Percentiles rank a stretch among this genome's conserved stretches.
Conservation (phyloP, 352 stramenopile genomes). For the Halophytophthora polymorphica region DNA sequence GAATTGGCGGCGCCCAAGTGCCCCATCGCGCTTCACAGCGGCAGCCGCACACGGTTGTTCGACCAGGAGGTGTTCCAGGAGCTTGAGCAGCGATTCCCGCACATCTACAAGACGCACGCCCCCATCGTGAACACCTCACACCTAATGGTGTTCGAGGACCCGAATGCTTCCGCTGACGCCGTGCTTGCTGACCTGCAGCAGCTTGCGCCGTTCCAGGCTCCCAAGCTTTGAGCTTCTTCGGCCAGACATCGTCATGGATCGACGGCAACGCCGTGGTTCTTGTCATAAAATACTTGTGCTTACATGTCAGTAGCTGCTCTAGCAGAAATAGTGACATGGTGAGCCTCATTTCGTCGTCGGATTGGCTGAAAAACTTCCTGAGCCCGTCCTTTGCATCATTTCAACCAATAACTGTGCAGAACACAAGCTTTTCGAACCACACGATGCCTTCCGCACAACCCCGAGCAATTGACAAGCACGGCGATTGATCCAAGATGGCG, state of each 20-base stretch:
- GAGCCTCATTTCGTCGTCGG: background rate
- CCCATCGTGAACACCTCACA: slow-evolving; percentile 31
- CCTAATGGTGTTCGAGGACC: slow-evolving; percentile 46
- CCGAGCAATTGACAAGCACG: slow-evolving; percentile 19
- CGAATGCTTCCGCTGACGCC: slow-evolving; percentile 18
- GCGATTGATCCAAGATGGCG: slow-evolving; percentile 12
- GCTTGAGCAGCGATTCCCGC: slow-evolving; percentile 13
- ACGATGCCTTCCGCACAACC: slow-evolving; percentile 1
- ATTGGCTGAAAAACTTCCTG: slow-evolving; percentile 2
- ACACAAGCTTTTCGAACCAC: background rate
- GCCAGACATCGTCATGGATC: too few relatives aligned
- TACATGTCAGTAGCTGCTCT: too few relatives aligned
- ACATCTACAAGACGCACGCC: slow-evolving; percentile 22
- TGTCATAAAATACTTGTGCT: too few relatives aligned
- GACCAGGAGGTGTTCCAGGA: slow-evolving; percentile 4
- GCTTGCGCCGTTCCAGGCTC: slow-evolving; percentile 2
- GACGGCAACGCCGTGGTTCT: too few relatives aligned
- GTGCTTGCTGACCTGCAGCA: slow-evolving; percentile 24
- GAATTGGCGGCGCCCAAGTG: slow-evolving; percentile 31
- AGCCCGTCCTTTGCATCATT: background rate
- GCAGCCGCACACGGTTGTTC: slow-evolving; percentile 26
- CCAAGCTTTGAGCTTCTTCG: too few relatives aligned
- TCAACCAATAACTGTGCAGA: slow-evolving; percentile 2
- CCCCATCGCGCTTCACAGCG: slow-evolving; percentile 28
- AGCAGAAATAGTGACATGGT: background rate